Evolutionary conservation across 495 filamentous ascomycete genomes (phyloP).

Genomic region (Melanomma pulvis-pyrius): DNA sequence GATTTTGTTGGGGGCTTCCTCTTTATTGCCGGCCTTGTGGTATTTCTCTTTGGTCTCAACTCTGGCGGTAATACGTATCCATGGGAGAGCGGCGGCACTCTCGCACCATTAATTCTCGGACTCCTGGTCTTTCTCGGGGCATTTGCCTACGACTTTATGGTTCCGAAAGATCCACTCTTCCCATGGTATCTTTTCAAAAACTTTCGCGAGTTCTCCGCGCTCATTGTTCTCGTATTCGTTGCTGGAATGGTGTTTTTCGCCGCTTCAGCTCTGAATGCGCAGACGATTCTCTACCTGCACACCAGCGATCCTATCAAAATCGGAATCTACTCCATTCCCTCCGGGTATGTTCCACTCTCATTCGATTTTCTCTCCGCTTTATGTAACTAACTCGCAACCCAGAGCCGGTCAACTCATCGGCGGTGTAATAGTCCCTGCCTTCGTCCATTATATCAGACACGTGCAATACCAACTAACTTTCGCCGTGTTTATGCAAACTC

Average conservation of each 20-base stretch:
- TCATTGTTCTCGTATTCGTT: conserved; percentile 40
- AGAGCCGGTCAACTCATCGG: conserved; percentile 39
- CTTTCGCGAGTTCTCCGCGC: conserved; percentile 41
- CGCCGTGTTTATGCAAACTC: conserved; percentile 44
- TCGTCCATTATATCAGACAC: conserved; percentile 45
- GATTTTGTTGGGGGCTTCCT: conserved; percentile 22
- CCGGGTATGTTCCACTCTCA: conserved; percentile 14
- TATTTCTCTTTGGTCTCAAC: conserved; percentile 41
- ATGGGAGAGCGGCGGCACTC: conserved; percentile 29
- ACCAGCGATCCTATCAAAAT: conserved; percentile 36
- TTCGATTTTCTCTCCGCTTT: too few species aligned
- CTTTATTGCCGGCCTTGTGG: conserved; percentile 9
- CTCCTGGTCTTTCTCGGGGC: conserved; percentile 30
- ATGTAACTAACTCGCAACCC: too few species aligned
- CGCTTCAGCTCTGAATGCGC: conserved; percentile 36
- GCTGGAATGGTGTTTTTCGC: conserved; percentile 43
- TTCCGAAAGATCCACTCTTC: conserved; percentile 41
- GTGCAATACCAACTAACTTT: conserved; percentile 42
- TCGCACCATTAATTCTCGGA: conserved; percentile 37
- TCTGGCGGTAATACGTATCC: conserved; percentile 38
- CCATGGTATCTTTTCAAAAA: conserved; percentile 38
- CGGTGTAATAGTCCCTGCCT: conserved; percentile 41
- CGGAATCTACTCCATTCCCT: conserved; percentile 34
- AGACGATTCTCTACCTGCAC: conserved; percentile 41
- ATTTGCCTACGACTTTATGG: conserved; percentile 39